Base-by-base conservation (phyloP, 805 yeast genomes). In the Suhomyces sp. region DNA sequence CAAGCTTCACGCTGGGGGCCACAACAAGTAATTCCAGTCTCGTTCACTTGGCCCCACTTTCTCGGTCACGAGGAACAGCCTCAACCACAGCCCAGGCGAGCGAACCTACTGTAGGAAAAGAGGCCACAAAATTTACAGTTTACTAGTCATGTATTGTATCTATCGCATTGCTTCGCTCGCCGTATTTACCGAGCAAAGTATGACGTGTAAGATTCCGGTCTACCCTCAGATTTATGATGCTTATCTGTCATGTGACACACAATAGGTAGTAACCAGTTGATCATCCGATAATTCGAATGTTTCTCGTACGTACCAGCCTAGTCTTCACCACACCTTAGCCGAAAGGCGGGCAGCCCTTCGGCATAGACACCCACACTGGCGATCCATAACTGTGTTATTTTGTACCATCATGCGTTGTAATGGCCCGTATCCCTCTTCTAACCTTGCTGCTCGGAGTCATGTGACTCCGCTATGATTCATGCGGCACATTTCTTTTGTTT, bases 401-500 rank as follows among this genome's bases (percentile, higher is more conserved):
- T 38, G 24, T 38, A 17, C 13, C 24, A 38, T 38, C 42, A 38
- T 38, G 22, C 42, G 19, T 38, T 38, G 42, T 38, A 19, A 17
- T 17, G 24, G 42, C 42, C 42, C 4, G n/a, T 10, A 38, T 38
- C n/a, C 42, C 23, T 38, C 7, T 17, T 17, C 42, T 17, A 19
- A 19, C 42, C 24, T 38, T 38, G 42, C 24, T 38, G n/a, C 24
- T 29, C 13, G 24, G 1, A 27, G 49, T 47, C 49, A 35, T 23
- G 49, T 47, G 49, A 35, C 23, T 19, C 27, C 7, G 13, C 48
- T 41, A 47, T 47, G 44, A 46, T 36, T 38, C 42, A 38, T 42
- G 17, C 46, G 29, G 17, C 27, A n/a, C 17, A 47, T 47, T 47
- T 33, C 49, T 47, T 47, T 47, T 46, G 48, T 46, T 44, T 24